Conservation (phyloP, 1,284 basidiomycete species). For the Coriolopsis trogii region DNA sequence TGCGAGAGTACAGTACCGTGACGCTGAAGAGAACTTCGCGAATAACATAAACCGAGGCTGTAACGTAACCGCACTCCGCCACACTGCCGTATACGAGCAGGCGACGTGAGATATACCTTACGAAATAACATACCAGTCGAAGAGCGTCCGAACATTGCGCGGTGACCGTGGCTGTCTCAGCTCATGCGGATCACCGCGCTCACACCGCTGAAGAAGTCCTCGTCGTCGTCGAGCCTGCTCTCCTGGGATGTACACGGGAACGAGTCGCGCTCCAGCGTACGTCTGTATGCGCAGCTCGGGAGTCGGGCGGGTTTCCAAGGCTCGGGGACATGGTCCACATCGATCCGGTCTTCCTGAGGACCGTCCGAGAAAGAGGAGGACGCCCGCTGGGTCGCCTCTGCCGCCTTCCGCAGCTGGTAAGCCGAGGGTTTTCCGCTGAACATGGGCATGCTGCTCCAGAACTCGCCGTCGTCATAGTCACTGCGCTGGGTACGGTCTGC, state of each 20-base stretch:
- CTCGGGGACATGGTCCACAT: neutral
- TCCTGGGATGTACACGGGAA: constrained; percentile 24
- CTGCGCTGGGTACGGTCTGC: neutral
- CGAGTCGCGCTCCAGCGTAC: too few relatives aligned
- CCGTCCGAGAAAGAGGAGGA: neutral
- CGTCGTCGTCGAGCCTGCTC: constrained; percentile 12
- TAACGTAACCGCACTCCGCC: neutral
- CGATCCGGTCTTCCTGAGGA: constrained; percentile 2
- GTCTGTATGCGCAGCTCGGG: too few relatives aligned
- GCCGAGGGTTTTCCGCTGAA: constrained; percentile 11
- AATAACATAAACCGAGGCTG: too few relatives aligned
- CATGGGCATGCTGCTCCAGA: neutral
- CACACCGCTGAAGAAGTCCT: constrained; percentile 5
- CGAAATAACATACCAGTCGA: neutral
- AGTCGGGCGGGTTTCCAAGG: too few relatives aligned
- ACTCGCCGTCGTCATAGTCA: neutral
- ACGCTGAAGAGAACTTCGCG: too few relatives aligned
- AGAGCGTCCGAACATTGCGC: too few relatives aligned
- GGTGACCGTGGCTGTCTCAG: neutral
- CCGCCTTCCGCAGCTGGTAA: constrained; percentile 11
- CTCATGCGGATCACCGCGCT: constrained; percentile 16
- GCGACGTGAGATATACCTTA: neutral
- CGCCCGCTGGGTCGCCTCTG: neutral
- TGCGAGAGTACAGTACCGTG: too few relatives aligned
- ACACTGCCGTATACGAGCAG: neutral